These are phyloP conservation scores for Jackrogersella minutella DNA, from an alignment of 495 filamentous ascomycete species.

Conservation along the genomic window DNA sequence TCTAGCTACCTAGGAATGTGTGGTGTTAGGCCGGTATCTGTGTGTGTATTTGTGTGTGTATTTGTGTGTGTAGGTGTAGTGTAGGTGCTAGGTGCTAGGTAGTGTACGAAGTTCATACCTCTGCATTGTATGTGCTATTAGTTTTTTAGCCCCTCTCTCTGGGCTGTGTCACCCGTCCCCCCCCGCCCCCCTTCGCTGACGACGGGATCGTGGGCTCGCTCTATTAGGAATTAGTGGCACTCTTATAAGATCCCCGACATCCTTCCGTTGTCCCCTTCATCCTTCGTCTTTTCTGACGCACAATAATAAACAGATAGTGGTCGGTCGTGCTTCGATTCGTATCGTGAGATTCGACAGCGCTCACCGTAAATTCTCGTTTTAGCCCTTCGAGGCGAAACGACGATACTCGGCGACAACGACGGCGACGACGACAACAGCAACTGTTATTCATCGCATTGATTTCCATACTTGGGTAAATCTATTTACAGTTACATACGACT, in stretches of 20 bases:
- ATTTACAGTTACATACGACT: not conserved
- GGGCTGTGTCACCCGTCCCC: conserved; percentile 36
- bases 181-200: conserved; percentile 33
- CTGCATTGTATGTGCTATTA: not conserved
- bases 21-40: no score
- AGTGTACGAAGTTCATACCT: no score
- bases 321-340: conserved; percentile 23
- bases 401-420: conserved; percentile 3
- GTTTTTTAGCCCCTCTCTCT: conserved; percentile 24
- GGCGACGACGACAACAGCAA: no score
- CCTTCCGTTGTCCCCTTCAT: conserved; percentile 28
- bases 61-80: not conserved
- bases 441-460: no score
- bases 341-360: conserved; percentile 14
- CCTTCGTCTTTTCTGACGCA: conserved; percentile 26
- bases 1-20: no score
- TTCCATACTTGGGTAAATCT: not conserved
- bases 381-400: conserved; percentile 38
- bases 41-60: conserved; percentile 9
- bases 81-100: not conserved
- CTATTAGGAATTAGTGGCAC: conserved; percentile 27
- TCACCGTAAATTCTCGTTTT: conserved; percentile 33
- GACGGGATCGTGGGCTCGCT: conserved; percentile 35
- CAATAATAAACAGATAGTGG: conserved; percentile 23
- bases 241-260: conserved; percentile 39